Base-by-base conservation (phyloP, 306 rosid species). In the Castanospermum australe region DNA sequence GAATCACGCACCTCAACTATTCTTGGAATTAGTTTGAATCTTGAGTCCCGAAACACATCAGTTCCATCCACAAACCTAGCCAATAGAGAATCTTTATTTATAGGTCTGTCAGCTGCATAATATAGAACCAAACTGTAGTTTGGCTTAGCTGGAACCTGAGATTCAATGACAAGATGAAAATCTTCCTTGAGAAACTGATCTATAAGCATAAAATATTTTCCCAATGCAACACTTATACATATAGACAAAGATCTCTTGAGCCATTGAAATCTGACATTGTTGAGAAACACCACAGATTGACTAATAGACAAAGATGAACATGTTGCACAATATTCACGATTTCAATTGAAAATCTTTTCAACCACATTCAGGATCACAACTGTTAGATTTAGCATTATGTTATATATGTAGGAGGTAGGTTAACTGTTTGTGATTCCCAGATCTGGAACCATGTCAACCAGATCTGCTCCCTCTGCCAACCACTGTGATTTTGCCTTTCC, bases 91-190 rank as follows among this genome's bases (percentile, higher is more conserved):
- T 81, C 80, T 79, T 89, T 78, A 32, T 85, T 87, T 69, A 88
- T 54, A 47, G 97, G 96, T 82, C 99, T 88, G 61, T 89, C 93
- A 38, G 96, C 86, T 51, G 99, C 97, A 78, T 83, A 91, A 86
- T 95, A 93, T 62, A 89, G 86, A 71, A 89, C 97, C 92, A 95
- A 86, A 61, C 91, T 86, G 68, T 92, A 93, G 90, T 95, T 93
- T 82, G 99, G 99, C 85, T 93, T 95, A 48, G 96, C 99, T 57
- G 99, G 99, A 84, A 95, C 93, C 98, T 95, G 92, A 32, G 75
- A 82, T 72, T 52, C 0, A 64, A 64, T 50, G 35, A 66, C 38
- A 52, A 72, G 21, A 69, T 25, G 20, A 60, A 63, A 61, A 25
- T 33, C 7, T n/a, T 25, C 51, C 44, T 45, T 47, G 28, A 72